Evolutionary conservation across 306 rosid genomes (phyloP).

Genomic region (Quercus agrifolia): DNA sequence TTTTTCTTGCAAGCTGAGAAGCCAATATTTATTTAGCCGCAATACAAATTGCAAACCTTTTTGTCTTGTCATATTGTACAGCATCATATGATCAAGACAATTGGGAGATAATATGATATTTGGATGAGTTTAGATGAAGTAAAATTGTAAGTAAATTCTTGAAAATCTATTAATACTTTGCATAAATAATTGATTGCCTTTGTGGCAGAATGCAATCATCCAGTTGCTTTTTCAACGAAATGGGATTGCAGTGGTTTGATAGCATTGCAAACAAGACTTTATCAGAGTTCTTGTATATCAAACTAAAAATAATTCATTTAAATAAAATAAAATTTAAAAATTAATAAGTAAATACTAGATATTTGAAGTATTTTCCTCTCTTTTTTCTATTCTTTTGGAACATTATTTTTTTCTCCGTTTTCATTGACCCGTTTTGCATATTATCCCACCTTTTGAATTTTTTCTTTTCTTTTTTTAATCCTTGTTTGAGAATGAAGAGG

Average conservation of each 20-base stretch:
- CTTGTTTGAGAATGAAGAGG: constrained; percentile 53
- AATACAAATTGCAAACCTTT: no score
- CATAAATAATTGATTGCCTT: constrained; percentile 1
- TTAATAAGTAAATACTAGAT: no score
- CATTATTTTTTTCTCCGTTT: not conserved
- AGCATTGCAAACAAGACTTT: constrained; percentile 45
- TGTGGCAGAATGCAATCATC: constrained; percentile 46
- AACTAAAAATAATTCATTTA: not conserved
- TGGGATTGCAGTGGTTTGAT: constrained; percentile 59
- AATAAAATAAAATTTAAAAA: not conserved
- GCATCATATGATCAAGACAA: no score
- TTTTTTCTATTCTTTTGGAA: no score
- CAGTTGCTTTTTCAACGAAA: constrained; percentile 57
- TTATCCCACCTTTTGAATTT: not conserved
- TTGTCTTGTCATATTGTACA: no score
- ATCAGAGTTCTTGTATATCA: constrained; percentile 41
- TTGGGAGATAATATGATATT: not conserved
- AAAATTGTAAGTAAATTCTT: not conserved
- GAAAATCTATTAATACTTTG: not conserved
- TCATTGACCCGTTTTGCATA: not conserved
- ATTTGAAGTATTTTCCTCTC: not conserved
- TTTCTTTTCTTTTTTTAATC: not conserved
- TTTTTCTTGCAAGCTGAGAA: not conserved
- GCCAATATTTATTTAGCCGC: not conserved
- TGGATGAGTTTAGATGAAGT: not conserved